A percentile compares a stretch with the other conserved stretches of the same genome.
These are phyloP conservation scores for Geosmithia putterillii DNA, from an alignment of 2,329 filamentous ascomycete genomes.

Conservation along the genomic window DNA sequence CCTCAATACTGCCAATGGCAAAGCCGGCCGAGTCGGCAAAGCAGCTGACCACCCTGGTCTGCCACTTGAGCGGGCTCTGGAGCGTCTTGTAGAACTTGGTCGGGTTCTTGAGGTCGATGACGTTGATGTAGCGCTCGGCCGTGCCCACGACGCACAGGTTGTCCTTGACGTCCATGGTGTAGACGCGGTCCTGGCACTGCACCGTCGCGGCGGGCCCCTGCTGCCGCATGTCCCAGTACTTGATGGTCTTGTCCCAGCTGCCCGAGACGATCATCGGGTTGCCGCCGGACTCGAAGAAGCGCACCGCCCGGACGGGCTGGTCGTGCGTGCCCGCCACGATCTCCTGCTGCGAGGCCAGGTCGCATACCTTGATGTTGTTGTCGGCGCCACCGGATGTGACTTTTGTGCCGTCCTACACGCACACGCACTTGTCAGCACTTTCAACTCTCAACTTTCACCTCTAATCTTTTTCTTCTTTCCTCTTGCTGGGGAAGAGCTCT, in stretches of 20 bases:
- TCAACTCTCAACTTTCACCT: not conserved
- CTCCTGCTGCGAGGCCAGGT: slow-evolving; percentile 56
- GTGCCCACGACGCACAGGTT: slow-evolving; percentile 85
- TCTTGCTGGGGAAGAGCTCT: too few relatives aligned
- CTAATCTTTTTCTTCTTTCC: not conserved
- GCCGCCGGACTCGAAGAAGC: slow-evolving; percentile 62
- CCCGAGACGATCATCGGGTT: slow-evolving; percentile 82
- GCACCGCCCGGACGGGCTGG: slow-evolving; percentile 64
- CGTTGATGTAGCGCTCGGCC: slow-evolving; percentile 91
- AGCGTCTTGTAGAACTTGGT: slow-evolving; percentile 91
- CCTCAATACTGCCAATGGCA: slow-evolving; percentile 92
- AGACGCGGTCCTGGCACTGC: slow-evolving; percentile 64
- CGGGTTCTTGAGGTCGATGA: slow-evolving; percentile 82
- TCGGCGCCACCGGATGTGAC: slow-evolving; percentile 80
- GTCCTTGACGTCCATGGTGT: slow-evolving; percentile 83
- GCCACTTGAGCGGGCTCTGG: slow-evolving; percentile 95
- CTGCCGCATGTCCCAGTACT: slow-evolving; percentile 74
- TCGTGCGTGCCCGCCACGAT: slow-evolving; percentile 76
- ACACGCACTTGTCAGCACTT: not conserved
- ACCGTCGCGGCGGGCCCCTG: slow-evolving; percentile 53
- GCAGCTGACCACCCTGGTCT: slow-evolving; percentile 89
- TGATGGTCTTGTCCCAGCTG: slow-evolving; percentile 82
- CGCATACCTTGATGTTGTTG: slow-evolving; percentile 80
- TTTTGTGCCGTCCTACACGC: slow-evolving; percentile 70
- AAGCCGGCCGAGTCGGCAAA: slow-evolving; percentile 88